phyloP scores from a whole-genome alignment of 108 stramenopile genomes.

The Conticribra guillardii region DNA sequence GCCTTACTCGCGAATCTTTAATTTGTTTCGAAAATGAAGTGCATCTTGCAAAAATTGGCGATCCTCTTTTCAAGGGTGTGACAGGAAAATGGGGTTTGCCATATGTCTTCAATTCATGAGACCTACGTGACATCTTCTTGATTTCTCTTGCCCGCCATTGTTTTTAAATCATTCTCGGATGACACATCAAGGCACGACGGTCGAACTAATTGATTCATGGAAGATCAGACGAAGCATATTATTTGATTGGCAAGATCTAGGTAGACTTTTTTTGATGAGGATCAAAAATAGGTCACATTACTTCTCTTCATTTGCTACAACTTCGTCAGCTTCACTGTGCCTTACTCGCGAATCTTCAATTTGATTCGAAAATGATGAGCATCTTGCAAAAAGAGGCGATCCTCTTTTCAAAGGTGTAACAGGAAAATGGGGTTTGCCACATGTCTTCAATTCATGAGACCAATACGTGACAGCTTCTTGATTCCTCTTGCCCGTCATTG shows the following conservation, averaged over 20 bases:
- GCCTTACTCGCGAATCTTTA: constrained; percentile 4
- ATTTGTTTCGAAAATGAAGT: constrained; percentile 19
- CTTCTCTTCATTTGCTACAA: background rate
- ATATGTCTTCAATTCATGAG: constrained; percentile 6
- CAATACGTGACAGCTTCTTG: constrained; percentile 21
- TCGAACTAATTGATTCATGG: background rate
- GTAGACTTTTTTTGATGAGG: no score
- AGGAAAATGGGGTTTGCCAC: constrained; percentile 5
- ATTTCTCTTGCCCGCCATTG: background rate
- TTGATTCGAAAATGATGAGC: constrained; percentile 13
- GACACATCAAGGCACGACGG: constrained; percentile 21
- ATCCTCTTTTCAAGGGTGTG: constrained; percentile 14
- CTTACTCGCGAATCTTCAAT: constrained; percentile 12
- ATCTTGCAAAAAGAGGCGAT: constrained; percentile 7
- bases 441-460: constrained; percentile 11
- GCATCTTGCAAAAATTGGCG: constrained; percentile 5
- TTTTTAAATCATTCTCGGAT: constrained; percentile 18
- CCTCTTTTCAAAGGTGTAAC: constrained; percentile 11
- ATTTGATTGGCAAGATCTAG: no score
- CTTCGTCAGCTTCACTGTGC: constrained; percentile 8
- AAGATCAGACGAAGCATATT: no score
- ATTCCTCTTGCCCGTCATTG: background rate
- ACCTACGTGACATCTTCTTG: constrained; percentile 21
- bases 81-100: constrained; percentile 5
- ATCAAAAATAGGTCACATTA: no score